Percentiles rank a stretch among this genome's conserved stretches.
Conservation (phyloP, 169 alveolate species). For the Perkinsus chesapeaki region DNA sequence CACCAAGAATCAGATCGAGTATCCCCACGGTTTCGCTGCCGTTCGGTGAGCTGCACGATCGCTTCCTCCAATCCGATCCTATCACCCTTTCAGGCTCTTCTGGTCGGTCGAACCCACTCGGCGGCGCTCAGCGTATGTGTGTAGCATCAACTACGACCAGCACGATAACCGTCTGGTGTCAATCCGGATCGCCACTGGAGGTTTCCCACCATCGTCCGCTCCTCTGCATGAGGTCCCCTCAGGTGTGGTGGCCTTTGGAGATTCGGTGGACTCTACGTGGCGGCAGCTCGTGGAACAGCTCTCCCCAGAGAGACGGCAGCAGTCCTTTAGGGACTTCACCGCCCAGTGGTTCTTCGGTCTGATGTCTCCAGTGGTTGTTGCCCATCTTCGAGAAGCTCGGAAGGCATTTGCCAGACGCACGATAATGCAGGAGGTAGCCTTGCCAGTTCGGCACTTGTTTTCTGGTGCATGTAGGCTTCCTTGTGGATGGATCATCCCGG, state of each 20-base stretch:
- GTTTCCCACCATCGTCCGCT: neutral
- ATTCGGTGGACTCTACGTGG: neutral
- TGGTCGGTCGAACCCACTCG: neutral
- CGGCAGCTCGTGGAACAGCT: neutral
- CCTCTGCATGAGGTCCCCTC: neutral
- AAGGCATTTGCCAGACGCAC: neutral
- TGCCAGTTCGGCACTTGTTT: too few species aligned
- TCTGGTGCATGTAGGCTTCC: neutral
- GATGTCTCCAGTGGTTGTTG: neutral
- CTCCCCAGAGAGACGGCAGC: neutral
- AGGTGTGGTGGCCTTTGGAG: neutral
- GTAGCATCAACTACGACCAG: neutral
- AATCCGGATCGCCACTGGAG: neutral
- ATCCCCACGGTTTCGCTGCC: neutral
- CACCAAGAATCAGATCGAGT: neutral
- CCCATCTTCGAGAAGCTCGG: neutral
- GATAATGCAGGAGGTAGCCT: neutral
- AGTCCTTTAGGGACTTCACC: neutral
- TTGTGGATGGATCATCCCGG: neutral
- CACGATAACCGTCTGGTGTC: neutral
- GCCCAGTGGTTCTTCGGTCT: neutral
- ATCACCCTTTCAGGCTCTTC: neutral
- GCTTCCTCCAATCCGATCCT: neutral
- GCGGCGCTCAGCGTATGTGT: neutral
- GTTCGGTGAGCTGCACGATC: neutral